Percentiles rank a stretch among this genome's conserved stretches.
Evolutionary conservation across 2,329 filamentous ascomycete species (phyloP).

Genomic region (Pyricularia pennisetigena): DNA sequence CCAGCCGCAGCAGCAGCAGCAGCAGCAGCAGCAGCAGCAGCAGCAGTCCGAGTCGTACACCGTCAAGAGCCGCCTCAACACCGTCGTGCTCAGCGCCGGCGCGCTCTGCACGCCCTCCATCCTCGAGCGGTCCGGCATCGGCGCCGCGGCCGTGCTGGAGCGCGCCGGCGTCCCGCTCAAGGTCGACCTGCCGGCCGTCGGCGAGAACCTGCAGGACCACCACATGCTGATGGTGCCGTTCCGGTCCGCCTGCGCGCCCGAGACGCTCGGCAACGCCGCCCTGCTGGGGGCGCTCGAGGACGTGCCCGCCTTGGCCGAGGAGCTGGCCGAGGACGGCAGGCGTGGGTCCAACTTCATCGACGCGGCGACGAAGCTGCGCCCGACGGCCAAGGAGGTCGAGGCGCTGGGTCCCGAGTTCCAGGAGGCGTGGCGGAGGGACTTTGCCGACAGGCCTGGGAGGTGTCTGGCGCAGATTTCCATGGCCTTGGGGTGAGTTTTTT

Average conservation of each 20-base stretch:
- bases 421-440: conserved; percentile 40
- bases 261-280: conserved; percentile 27
- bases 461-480: conserved; percentile 11
- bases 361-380: conserved; percentile 40
- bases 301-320: conserved; percentile 8
- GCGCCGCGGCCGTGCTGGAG: conserved; percentile 33
- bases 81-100: conserved; percentile 43
- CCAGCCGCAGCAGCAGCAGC: not conserved
- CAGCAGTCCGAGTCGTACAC: too few relatives aligned
- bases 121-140: conserved; percentile 54
- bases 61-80: conserved; percentile 28
- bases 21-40: conserved; percentile 2
- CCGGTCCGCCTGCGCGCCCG: conserved; percentile 29
- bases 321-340: conserved; percentile 17
- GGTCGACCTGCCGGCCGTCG: conserved; percentile 40
- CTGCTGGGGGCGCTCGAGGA: conserved; percentile 14
- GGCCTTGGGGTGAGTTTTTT: conserved; percentile 15
- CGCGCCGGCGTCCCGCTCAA: conserved; percentile 34
- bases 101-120: conserved; percentile 43
- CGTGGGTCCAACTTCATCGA: conserved; percentile 48
- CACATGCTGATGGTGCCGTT: conserved; percentile 42
- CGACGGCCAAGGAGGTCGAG: conserved; percentile 38
- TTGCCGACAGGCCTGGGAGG: conserved; percentile 16
- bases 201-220: conserved; percentile 43
- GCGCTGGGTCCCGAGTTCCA: conserved; percentile 39